Evolutionary conservation across 2,329 filamentous ascomycete genomes (phyloP).

Genomic region (Trichophyton verrucosum): DNA sequence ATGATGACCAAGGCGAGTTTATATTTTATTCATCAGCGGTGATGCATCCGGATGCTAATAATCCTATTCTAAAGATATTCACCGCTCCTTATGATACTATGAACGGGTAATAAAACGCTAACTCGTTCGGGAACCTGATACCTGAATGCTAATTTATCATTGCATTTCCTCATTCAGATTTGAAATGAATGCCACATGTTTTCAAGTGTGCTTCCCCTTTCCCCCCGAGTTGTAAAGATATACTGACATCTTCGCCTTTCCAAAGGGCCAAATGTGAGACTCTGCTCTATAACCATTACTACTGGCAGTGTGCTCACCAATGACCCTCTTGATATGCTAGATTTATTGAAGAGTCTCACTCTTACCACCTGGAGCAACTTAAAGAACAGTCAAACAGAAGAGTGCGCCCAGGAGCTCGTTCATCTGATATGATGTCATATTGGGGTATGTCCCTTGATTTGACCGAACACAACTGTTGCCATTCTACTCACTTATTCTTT

Average conservation of each 20-base stretch:
- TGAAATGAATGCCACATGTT: constrained; percentile 88
- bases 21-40: background rate
- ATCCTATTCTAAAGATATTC: constrained; percentile 55
- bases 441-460: constrained; percentile 53
- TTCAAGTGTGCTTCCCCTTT: constrained; percentile 52
- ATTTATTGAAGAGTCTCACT: constrained; percentile 86
- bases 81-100: constrained; percentile 67
- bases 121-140: constrained; percentile 2
- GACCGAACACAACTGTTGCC: background rate
- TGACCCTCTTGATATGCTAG: constrained; percentile 34
- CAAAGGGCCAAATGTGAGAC: constrained; percentile 45
- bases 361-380: constrained; percentile 53
- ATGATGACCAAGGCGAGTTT: constrained; percentile 87
- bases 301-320: background rate
- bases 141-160: constrained; percentile 3
- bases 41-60: background rate
- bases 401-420: constrained; percentile 42
- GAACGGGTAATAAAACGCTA: constrained; percentile 48
- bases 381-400: constrained; percentile 43
- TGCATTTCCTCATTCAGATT: constrained; percentile 45
- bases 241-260: constrained; percentile 15
- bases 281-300: constrained; percentile 6
- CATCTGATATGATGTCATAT: constrained; percentile 75
- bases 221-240: background rate
- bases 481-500: constrained; percentile 6